Percentiles rank a stretch among this genome's conserved stretches.
Conservation (phyloP, 1,284 basidiomycete species). For the Kwoniella shivajii region DNA sequence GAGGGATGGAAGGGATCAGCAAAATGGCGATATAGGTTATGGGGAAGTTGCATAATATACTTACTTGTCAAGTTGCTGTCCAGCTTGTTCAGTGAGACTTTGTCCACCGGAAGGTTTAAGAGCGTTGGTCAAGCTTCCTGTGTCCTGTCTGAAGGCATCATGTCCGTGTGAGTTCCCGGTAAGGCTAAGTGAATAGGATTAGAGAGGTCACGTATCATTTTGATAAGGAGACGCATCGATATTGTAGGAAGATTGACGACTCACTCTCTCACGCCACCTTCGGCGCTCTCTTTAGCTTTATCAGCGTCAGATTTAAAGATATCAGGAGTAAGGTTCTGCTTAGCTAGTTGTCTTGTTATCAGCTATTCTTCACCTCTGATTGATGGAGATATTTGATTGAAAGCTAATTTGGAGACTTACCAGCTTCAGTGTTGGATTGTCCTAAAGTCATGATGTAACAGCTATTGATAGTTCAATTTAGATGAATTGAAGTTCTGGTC, state of each 20-base stretch:
- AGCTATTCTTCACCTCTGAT: not conserved
- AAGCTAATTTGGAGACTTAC: not conserved
- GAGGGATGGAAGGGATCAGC: not conserved
- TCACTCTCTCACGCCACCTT: slow-evolving; percentile 18
- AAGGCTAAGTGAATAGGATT: not conserved
- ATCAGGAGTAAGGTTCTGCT: slow-evolving; percentile 21
- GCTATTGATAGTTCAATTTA: not conserved
- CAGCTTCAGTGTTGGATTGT: slow-evolving; percentile 19
- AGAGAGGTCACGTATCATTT: not conserved
- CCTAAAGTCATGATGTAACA: slow-evolving; percentile 17
- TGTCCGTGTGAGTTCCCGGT: slow-evolving; percentile 16
- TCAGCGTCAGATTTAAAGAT: slow-evolving; percentile 25
- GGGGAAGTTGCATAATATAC: not conserved
- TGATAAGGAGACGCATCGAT: not conserved
- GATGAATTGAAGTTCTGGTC: not conserved
- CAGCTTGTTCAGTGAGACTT: slow-evolving; percentile 7
- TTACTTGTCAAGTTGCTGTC: slow-evolving; percentile 22
- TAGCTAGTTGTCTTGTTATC: not conserved
- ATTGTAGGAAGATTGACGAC: not conserved
- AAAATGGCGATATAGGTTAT: no score
- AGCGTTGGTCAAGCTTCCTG: slow-evolving; percentile 6
- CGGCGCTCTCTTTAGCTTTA: slow-evolving; percentile 17
- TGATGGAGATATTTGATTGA: not conserved
- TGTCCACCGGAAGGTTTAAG: slow-evolving; percentile 18
- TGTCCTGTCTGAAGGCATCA: slow-evolving; percentile 16